Evolutionary conservation across 495 filamentous ascomycete species (phyloP).

Genomic region (Neurospora hispaniola): DNA sequence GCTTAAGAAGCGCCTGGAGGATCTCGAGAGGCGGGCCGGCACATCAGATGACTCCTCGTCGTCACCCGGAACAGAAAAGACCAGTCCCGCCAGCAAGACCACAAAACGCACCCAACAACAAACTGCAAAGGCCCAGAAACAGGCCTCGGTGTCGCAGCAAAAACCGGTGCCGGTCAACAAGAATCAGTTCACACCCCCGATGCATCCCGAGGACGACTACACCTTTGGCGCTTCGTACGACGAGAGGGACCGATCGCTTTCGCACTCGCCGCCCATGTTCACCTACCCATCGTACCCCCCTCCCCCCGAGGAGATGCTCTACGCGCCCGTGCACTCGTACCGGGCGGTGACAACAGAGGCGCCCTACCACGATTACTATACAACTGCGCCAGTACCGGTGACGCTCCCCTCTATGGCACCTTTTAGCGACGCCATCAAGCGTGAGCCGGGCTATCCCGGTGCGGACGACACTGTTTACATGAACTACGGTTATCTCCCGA

Average conservation of each 20-base stretch:
- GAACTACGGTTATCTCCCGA: constrained; percentile 63
- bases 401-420: constrained; percentile 59
- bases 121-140: constrained; percentile 25
- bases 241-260: constrained; percentile 53
- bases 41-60: constrained; percentile 61
- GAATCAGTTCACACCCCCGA: constrained; percentile 52
- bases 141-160: constrained; percentile 18
- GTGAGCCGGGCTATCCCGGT: constrained; percentile 34
- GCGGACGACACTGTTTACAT: constrained; percentile 67
- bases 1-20: constrained; percentile 93
- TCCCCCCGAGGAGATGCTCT: constrained; percentile 54
- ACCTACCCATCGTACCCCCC: constrained; percentile 59
- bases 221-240: constrained; percentile 36
- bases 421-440: constrained; percentile 52
- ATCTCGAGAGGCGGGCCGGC: constrained; percentile 85
- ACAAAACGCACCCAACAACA: constrained; percentile 31
- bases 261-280: constrained; percentile 61
- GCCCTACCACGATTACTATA: constrained; percentile 52
- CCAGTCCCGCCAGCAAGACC: constrained; percentile 38
- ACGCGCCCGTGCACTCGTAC: constrained; percentile 51
- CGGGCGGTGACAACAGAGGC: constrained; percentile 54
- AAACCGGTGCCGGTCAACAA: constrained; percentile 27
- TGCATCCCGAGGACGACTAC: constrained; percentile 40
- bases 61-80: constrained; percentile 38
- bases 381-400: constrained; percentile 43